Evolutionary conservation across 2,329 filamentous ascomycete genomes (phyloP), one percentile per base, ranked within the genome.

Genomic region (Sclerotinia subarctica): DNA sequence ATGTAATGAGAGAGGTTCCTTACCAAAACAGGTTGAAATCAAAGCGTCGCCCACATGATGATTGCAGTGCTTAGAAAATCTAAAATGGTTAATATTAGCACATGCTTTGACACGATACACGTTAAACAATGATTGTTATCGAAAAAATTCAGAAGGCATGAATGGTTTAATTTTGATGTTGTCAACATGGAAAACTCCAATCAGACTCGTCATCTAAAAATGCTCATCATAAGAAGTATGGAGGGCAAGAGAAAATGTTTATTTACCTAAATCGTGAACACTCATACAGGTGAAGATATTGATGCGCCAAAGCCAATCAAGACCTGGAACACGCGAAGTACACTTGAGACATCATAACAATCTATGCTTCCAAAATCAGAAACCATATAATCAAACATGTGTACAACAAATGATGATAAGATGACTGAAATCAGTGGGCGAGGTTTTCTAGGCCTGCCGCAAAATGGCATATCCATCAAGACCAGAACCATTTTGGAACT

Each of bases 361-460:
- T 10, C 62, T 59, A 44, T 59, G 29, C 32, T 35, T 53, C n/a
- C 56, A 64, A 67, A 54, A 32, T 69, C 46, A 49, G 62, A 59
- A 68, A 35, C 26, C 47, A 49, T 49, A 17, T 21, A 35, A 35
- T 49, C 65, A 65, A 51, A 63, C 51, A 68, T 24, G 35, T 66
- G 53, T 66, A 35, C 21, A 57, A 49, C 24, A 49, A 3, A 38
- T 66, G 15, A 3, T 38, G 52, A 59, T 21, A 32, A 42, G n/a
- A 67, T 66, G 68, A 73, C 71, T 74, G 74, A 70, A 77, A 82
- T 96, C 93, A 96, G 93, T 94, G 91, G 93, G 92, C 93, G 88
- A 96, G 93, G 94, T 96, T 97, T 97, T 96, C 93, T 96, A 97
- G 92, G 93, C 93, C 93, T 96, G 93, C 92, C 93, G 81, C 92